phyloP scores from a whole-genome alignment of 176 grass and related monocot species.

The Saccharum officinarum region DNA sequence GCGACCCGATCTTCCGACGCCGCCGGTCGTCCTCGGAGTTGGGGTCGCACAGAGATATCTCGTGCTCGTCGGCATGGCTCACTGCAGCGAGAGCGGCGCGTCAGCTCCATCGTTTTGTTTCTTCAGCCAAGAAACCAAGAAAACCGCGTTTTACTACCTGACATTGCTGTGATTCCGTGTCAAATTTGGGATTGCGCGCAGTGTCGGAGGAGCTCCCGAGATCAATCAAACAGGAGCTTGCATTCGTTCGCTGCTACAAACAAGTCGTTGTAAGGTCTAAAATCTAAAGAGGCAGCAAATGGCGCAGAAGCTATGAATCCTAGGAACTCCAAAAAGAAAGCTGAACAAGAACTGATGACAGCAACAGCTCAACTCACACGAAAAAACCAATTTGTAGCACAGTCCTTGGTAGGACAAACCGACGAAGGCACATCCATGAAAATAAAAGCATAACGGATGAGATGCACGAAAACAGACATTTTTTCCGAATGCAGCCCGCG shows the following conservation, averaged over 20 bases:
- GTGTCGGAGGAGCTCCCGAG: background rate
- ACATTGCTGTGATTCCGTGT: constrained; percentile 13
- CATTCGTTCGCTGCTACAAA: background rate
- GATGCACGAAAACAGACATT: background rate
- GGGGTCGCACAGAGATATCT: constrained; percentile 60
- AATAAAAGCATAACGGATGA: background rate
- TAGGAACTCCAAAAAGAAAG: constrained; percentile 13
- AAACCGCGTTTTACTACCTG: constrained; percentile 19
- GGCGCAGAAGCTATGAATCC: constrained; percentile 14
- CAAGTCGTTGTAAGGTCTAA: background rate
- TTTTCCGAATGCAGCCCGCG: background rate
- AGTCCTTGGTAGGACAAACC: too few relatives aligned
- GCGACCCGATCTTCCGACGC: constrained; percentile 71
- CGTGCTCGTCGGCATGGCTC: constrained; percentile 49
- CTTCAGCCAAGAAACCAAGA: background rate
- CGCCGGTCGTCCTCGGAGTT: constrained; percentile 86
- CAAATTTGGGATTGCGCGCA: background rate
- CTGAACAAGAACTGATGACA: background rate
- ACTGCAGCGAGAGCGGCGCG: constrained; percentile 34
- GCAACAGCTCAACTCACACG: constrained; percentile 5
- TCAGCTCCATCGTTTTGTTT: background rate
- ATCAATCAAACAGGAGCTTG: background rate
- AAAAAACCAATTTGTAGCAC: too few relatives aligned
- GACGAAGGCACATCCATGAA: background rate
- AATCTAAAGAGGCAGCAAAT: background rate